These are phyloP conservation scores for Cutaneotrichosporon sp. DNA, from an alignment of 1,284 basidiomycete genomes.

Conservation along the genomic window DNA sequence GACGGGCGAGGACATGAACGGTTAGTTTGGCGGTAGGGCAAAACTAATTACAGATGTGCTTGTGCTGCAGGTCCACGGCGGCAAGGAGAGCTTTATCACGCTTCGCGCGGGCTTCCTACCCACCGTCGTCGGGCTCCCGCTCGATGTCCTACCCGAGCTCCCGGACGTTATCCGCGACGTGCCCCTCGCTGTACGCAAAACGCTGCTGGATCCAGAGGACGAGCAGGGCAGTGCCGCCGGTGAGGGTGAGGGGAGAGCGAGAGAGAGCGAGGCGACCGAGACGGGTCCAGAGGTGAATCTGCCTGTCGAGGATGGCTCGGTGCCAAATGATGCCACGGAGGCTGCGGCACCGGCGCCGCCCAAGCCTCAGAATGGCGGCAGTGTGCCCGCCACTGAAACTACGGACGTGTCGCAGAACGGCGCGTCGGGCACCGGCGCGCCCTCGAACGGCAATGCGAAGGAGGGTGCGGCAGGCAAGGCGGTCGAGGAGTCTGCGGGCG, in stretches of 20 bases:
- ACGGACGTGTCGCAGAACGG: too few species aligned
- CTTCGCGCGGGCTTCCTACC: constrained; percentile 32
- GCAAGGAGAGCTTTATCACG: constrained; percentile 42
- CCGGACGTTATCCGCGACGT: constrained; percentile 22
- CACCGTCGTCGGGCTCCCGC: constrained; percentile 29
- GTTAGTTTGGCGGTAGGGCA: constrained; percentile 8
- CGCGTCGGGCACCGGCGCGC: too few species aligned
- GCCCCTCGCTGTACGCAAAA: constrained; percentile 25
- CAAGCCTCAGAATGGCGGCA: background rate
- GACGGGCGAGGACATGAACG: constrained; percentile 33
- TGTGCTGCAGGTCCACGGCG: constrained; percentile 30
- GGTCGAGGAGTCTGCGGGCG: too few species aligned
- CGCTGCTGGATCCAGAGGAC: constrained; percentile 8
- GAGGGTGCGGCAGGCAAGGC: too few species aligned
- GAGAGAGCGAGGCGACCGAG: too few species aligned
- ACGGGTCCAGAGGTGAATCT: too few species aligned
- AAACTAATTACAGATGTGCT: constrained; percentile 31
- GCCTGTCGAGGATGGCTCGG: too few species aligned
- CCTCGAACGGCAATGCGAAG: too few species aligned
- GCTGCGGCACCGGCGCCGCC: too few species aligned
- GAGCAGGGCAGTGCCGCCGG: background rate
- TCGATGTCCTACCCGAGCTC: constrained; percentile 25
- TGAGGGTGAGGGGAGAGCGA: too few species aligned
- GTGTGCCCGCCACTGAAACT: too few species aligned
- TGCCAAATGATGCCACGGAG: too few species aligned